Percentiles rank a stretch among this genome's conserved stretches.
Conservation (phyloP, 2,329 filamentous ascomycete species). For the Podosphaera xanthii region DNA sequence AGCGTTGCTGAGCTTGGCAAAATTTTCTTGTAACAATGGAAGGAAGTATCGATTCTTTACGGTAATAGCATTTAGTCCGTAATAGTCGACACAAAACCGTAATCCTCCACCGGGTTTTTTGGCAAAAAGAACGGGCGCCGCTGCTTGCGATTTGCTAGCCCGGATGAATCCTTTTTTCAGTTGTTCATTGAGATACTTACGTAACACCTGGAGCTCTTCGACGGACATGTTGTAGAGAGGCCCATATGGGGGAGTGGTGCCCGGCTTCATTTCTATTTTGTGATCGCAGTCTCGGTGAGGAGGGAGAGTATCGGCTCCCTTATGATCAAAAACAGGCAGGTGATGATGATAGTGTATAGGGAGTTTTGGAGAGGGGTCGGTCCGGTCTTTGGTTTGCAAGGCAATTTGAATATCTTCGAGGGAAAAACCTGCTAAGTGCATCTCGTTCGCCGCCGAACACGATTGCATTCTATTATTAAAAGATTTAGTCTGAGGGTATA, state of each 20-base stretch:
- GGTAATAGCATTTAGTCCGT: too few relatives aligned
- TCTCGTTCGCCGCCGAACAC: not conserved
- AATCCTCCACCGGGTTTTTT: too few relatives aligned
- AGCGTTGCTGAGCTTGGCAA: not conserved
- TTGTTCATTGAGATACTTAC: not conserved
- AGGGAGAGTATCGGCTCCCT: too few relatives aligned
- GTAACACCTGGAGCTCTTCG: too few relatives aligned
- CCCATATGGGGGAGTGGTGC: not conserved
- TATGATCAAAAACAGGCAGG: too few relatives aligned
- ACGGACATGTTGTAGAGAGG: too few relatives aligned
- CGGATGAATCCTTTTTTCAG: not conserved
- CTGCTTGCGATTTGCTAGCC: not conserved
- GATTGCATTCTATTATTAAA: not conserved
- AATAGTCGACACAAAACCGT: too few relatives aligned
- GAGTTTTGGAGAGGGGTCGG: too few relatives aligned
- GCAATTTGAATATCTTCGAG: too few relatives aligned
- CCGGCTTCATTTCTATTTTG: not conserved
- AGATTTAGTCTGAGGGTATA: not conserved
- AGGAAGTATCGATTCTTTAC: not conserved
- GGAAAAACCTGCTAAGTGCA: not conserved
- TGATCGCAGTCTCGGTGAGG: not conserved
- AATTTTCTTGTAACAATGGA: not conserved
- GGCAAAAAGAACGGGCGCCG: too few relatives aligned
- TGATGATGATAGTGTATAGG: not conserved
- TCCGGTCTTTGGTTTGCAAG: too few relatives aligned